Conservation (phyloP, 2,329 filamentous ascomycete genomes). For the Colletotrichum shisoi region DNA sequence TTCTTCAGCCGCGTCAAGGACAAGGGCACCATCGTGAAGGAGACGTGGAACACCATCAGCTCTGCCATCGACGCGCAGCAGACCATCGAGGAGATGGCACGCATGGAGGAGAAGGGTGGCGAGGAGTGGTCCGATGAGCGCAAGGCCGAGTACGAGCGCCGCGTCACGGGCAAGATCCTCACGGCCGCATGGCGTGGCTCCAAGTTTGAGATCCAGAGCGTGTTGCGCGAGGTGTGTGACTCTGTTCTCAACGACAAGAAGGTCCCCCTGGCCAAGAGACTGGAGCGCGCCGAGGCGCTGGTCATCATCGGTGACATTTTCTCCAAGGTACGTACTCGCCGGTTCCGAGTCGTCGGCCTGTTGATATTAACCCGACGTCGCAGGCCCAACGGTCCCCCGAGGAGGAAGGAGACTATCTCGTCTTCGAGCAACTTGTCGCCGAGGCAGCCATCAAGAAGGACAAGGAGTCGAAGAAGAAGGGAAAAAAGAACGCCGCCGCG, state of each 20-base stretch:
- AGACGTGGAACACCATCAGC: constrained; percentile 97
- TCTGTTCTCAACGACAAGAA: constrained; percentile 80
- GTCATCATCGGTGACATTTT: constrained; percentile 90
- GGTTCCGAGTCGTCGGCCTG: constrained; percentile 3
- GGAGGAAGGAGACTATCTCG: constrained; percentile 98
- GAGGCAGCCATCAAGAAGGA: constrained; percentile 97
- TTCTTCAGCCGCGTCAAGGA: constrained; percentile 95
- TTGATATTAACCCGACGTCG: constrained; percentile 37
- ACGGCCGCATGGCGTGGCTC: constrained; percentile 95
- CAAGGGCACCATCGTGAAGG: constrained; percentile 95
- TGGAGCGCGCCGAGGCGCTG: constrained; percentile 90
- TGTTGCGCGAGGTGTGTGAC: constrained; percentile 93
- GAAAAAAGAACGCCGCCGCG: constrained; percentile 58
- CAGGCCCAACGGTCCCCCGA: constrained; percentile 89
- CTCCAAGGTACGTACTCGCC: constrained; percentile 69
- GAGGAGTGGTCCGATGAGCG: constrained; percentile 99
- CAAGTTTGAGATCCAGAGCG: constrained; percentile 98
- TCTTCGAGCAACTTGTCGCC: constrained; percentile 96
- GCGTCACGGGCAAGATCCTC: constrained; percentile 96
- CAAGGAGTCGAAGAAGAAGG: constrained; percentile 76
- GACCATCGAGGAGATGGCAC: constrained; percentile 99
- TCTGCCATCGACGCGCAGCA: constrained; percentile 97
- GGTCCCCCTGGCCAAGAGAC: constrained; percentile 80
- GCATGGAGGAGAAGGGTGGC: constrained; percentile 90
- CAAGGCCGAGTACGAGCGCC: constrained; percentile 92